Evolutionary conservation across 768 basidiomycete species (phyloP), one percentile per base, ranked within the genome.

Genomic region (Kwoniella shandongensis): DNA sequence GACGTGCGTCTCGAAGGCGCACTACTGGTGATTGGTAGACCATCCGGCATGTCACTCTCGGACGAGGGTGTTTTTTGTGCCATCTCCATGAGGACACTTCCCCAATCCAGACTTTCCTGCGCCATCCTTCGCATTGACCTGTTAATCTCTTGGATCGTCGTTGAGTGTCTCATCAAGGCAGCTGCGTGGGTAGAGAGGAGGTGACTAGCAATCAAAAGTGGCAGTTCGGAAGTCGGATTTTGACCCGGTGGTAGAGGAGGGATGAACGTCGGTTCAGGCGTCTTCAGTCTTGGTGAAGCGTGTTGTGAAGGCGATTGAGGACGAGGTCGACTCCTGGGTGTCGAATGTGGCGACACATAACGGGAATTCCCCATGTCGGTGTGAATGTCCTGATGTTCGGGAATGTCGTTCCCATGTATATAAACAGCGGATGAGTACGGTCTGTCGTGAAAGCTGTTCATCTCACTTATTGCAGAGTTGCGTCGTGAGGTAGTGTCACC

Each of bases 121-220:
- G 69, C 69, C 56, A 70, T 54, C 13, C 48, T 59, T 6, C 41
- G 38, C 63, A 70, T 65, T 15, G 59, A 52, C 44, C 67, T 63
- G 40, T 56, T 49, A 6, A 47, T 36, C 15, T 65, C 62, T 4
- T 36, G 42, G 40, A 65, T 57, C 6, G 25, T 35, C 2, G 39
- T 46, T 10, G 62, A 65, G 11, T 67, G 66, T 22, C 54, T 44
- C 50, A 70, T 60, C 12, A 67, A 42, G 2, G 46, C 56, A 6
- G 63, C 41, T 11, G 66, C 69, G 39, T 70, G 69, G 4, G 61
- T 58, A 2, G 63, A 65, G 5, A 70, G 57, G 3, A 70, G 56
- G 26, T 70, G 69, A 7, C 65, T 67, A 6, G 69, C 69, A n/a
- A 70, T 61, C 12, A 65, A 59, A 1, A 66, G 46, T 0, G 69